These are phyloP conservation scores for Lupinus albus DNA, from an alignment of 306 rosid species.

Conservation along the genomic window DNA sequence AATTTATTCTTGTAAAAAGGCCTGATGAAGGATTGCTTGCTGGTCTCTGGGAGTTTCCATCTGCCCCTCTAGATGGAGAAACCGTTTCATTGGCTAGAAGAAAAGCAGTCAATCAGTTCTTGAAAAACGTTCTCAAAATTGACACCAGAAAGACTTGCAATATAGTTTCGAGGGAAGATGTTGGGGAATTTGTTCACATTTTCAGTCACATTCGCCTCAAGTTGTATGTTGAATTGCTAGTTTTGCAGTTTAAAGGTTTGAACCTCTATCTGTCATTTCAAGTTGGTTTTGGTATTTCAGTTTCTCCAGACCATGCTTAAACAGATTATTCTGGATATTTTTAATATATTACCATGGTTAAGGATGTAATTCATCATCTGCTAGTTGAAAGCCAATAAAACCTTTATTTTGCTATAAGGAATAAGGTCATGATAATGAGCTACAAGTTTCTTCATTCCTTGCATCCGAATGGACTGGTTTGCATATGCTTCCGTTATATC, in stretches of 20 bases:
- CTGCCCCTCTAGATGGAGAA: conserved; percentile 69
- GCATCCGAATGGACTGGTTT: conserved; percentile 7
- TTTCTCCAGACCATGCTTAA: neutral
- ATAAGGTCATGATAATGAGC: neutral
- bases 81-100: conserved; percentile 53
- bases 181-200: conserved; percentile 85
- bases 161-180: conserved; percentile 63
- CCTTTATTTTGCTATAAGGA: neutral
- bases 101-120: conserved; percentile 53
- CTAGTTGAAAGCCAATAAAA: conserved; percentile 10
- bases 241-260: conserved; percentile 65
- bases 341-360: conserved; percentile 3
- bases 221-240: conserved; percentile 73
- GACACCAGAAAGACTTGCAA: conserved; percentile 53
- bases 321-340: conserved; percentile 11
- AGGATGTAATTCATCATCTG: neutral
- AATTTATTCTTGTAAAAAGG: conserved; percentile 80
- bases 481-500: neutral
- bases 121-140: conserved; percentile 56
- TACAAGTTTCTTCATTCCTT: neutral
- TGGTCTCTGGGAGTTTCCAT: conserved; percentile 97
- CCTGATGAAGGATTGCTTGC: conserved; percentile 93
- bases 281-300: conserved; percentile 22
- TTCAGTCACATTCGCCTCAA: conserved; percentile 92
- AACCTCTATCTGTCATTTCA: conserved; percentile 35